Percentiles rank a stretch among this genome's conserved stretches.
phyloP scores from a whole-genome alignment of 1,139 yeast species.

The Meyerozyma smithsonii region DNA sequence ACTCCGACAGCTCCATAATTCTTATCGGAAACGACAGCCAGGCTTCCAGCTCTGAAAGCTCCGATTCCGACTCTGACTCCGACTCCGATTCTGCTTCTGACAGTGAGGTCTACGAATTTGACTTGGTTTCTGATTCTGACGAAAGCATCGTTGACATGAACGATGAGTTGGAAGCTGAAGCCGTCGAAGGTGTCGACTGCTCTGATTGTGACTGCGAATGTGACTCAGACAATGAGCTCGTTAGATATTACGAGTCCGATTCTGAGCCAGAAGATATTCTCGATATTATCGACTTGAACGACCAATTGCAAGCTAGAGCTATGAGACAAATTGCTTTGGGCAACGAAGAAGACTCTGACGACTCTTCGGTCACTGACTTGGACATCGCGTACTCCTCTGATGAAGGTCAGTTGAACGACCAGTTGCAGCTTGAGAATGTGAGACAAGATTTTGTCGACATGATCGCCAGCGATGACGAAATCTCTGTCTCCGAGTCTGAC shows the following conservation, averaged over 20 bases:
- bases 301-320: constrained; percentile 33
- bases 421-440: constrained; percentile 34
- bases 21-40: constrained; percentile 1
- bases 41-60: constrained; percentile 6
- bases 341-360: constrained; percentile 15
- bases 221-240: constrained; percentile 39
- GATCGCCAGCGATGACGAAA: constrained; percentile 26
- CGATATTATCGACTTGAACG: constrained; percentile 32
- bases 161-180: constrained; percentile 34
- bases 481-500: constrained; percentile 21
- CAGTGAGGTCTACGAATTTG: constrained; percentile 21
- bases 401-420: constrained; percentile 29
- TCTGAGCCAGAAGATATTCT: constrained; percentile 25
- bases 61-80: constrained; percentile 1
- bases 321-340: constrained; percentile 11
- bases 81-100: constrained; percentile 12
- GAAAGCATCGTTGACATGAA: constrained; percentile 28
- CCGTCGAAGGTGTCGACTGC: constrained; percentile 31
- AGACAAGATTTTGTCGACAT: constrained; percentile 38
- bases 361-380: constrained; percentile 17
- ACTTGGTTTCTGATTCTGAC: constrained; percentile 14
- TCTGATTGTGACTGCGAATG: constrained; percentile 25
- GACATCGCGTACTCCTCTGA: constrained; percentile 31
- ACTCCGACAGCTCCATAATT: constrained; percentile 1
- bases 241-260: constrained; percentile 30